Evolutionary conservation across 352 stramenopile genomes (phyloP), one percentile per base, ranked within the genome.

Genomic region (Phytophthora crassamura): DNA sequence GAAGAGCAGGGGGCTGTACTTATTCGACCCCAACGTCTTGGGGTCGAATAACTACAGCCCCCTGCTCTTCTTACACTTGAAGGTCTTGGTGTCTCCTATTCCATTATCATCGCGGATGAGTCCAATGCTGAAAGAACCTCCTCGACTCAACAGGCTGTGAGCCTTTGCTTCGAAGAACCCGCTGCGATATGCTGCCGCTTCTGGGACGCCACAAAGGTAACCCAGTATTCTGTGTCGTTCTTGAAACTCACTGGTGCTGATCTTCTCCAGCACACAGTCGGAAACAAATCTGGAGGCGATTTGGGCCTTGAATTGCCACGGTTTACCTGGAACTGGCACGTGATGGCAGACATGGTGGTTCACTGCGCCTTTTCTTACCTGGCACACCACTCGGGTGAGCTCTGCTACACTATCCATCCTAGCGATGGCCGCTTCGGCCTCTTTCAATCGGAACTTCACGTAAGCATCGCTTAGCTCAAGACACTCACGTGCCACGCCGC

Each of bases 1-100:
- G 30, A 6, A 33, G 40, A 22, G 15, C 30, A 7, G n/a, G n/a
- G n/a, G n/a, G n/a, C n/a, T n/a, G n/a, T n/a, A n/a, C n/a, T n/a
- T n/a, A n/a, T 16, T 35, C 8, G 40, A 60, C 18, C n/a, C n/a
- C n/a, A 61, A 18, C 6, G 22, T 18, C 15, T 52, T 61, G 16
- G 53, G n/a, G 18, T 52, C 33, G 32, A 52, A 61, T 30, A 47
- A 58, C 6, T 51, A 28, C 28, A 58, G 36, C 14, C 47, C 25
- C 14, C n/a, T 11, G 25, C 36, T 58, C 20, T 18, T 20, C 11
- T 25, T 7, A 38, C 18, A 47, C 12, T 30, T 4, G 36, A 58
- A 39, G 8, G 22, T 30, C 39, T 48, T 58, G 42, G 18, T 12
- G 42, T 34, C 22, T n/a, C 22, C 22, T 49, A 6, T 18, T 8